phyloP scores from a whole-genome alignment of 2,329 filamentous ascomycete genomes.

The Xylogone sp. region DNA sequence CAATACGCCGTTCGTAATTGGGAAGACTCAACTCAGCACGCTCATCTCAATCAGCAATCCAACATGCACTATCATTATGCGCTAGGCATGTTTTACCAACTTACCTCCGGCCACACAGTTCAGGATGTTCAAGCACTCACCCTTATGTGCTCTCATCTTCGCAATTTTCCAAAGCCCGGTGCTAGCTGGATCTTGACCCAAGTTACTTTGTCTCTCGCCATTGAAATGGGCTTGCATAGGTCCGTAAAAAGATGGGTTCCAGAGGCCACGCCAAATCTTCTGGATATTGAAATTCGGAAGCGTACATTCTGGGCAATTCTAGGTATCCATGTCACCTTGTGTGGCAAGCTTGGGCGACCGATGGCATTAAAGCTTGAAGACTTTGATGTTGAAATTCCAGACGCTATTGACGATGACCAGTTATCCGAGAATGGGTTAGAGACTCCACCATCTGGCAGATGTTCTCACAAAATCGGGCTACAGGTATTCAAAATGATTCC shows the following conservation, averaged over 20 bases:
- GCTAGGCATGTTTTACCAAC: constrained; percentile 62
- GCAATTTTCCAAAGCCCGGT: constrained; percentile 76
- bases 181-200: constrained; percentile 66
- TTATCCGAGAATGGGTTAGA: constrained; percentile 63
- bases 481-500: constrained; percentile 61
- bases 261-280: constrained; percentile 39
- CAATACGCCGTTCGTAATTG: constrained; percentile 71
- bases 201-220: constrained; percentile 61
- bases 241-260: constrained; percentile 57
- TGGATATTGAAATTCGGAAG: constrained; percentile 74
- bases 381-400: constrained; percentile 74
- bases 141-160: constrained; percentile 67
- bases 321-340: constrained; percentile 62
- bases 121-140: constrained; percentile 69
- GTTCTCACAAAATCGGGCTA: constrained; percentile 64
- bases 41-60: constrained; percentile 58
- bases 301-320: constrained; percentile 74
- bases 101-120: constrained; percentile 58
- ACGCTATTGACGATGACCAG: constrained; percentile 66
- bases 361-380: constrained; percentile 72
- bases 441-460: constrained; percentile 45
- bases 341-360: constrained; percentile 72
- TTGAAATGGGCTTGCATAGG: constrained; percentile 74
- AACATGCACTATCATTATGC: constrained; percentile 78
- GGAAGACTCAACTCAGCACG: constrained; percentile 49